These are phyloP conservation scores for Pseudogymnoascus sp. DNA, from an alignment of 2,329 filamentous ascomycete genomes.

Conservation along the genomic window DNA sequence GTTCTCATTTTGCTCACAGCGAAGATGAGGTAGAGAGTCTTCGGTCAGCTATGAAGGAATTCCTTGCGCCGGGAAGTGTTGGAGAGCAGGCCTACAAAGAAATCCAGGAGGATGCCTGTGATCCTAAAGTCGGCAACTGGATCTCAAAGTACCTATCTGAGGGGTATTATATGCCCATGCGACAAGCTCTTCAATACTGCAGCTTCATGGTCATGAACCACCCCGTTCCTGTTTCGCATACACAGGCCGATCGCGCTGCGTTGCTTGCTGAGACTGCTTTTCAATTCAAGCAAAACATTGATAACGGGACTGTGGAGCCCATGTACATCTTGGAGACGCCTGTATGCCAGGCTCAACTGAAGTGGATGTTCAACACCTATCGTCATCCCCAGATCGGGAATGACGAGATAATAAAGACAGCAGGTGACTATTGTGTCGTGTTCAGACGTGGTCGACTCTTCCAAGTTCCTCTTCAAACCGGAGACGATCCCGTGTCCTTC, in stretches of 20 bases:
- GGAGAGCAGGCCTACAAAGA: constrained; percentile 17
- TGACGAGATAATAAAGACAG: constrained; percentile 22
- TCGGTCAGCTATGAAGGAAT: constrained; percentile 11
- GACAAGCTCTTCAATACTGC: constrained; percentile 20
- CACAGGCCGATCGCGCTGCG: constrained; percentile 26
- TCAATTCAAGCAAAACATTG: constrained; percentile 21
- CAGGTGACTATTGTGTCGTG: constrained; percentile 23
- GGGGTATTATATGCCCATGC: constrained; percentile 19
- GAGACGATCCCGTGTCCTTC: constrained; percentile 12
- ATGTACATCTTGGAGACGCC: constrained; percentile 19
- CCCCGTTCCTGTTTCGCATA: constrained; percentile 17
- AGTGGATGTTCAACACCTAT: constrained; percentile 28
- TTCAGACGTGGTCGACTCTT: constrained; percentile 25
- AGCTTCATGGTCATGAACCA: constrained; percentile 24
- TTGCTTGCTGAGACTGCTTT: constrained; percentile 24
- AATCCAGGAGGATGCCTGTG: constrained; percentile 13
- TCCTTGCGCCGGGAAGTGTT: constrained; percentile 13
- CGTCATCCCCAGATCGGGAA: constrained; percentile 20
- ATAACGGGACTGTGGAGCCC: constrained; percentile 18
- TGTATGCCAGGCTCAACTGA: constrained; percentile 20
- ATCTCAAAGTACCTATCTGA: constrained; percentile 17
- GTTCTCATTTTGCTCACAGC: not conserved
- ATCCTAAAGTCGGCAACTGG: constrained; percentile 24
- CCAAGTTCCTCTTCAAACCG: constrained; percentile 20
- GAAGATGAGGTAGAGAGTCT: constrained; percentile 16